Evolutionary conservation across 164 flowering plant species (phyloP), one percentile per base, ranked within the genome.

Genomic region (Umbilicus rupestris): DNA sequence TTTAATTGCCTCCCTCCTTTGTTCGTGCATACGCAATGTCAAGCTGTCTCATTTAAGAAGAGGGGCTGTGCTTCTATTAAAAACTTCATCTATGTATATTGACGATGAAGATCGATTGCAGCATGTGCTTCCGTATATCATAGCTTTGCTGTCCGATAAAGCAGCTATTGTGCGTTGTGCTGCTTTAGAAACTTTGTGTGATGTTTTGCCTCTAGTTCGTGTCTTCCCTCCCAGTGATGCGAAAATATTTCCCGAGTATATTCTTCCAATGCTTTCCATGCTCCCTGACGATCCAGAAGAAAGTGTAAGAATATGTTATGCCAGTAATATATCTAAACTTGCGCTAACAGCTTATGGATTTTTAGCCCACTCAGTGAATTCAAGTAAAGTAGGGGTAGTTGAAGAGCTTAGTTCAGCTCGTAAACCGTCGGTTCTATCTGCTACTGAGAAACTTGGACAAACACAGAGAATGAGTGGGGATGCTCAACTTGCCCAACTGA

Each of bases 151-250:
- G 62, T 85, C 94, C 15, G 99, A 95, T 78, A 77, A 96, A 66
- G 93, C 92, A 0, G 99, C 97, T 64, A 95, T 92, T 74, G 99
- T 95, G 16, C 94, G 99, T 11, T 90, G 90, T 80, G 96, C 99
- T 73, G 96, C 96, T 37, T 72, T 95, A 68, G 96, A 95, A 74
- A 83, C 97, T 42, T 68, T 95, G 71, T 89, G 94, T 76, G 90
- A 90, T 68, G 83, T 95, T 76, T 77, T 95, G 69, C 94, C 97
- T 30, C 75, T 95, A 70, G 91, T 92, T 35, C 82, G 89, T 42
- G 97, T 92, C 70, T 95, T 95, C 66, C 96, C 99, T 73, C 99
- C 97, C 1, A 92, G 99, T 79, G 99, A 95, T 83, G 97, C 99
- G 29, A 95, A 95, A 76, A 88, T 95, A 19, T 95, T 95, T 75